Evolutionary conservation across 75 land plant genomes (phyloP).

Genomic region (Gnetum montanum): DNA sequence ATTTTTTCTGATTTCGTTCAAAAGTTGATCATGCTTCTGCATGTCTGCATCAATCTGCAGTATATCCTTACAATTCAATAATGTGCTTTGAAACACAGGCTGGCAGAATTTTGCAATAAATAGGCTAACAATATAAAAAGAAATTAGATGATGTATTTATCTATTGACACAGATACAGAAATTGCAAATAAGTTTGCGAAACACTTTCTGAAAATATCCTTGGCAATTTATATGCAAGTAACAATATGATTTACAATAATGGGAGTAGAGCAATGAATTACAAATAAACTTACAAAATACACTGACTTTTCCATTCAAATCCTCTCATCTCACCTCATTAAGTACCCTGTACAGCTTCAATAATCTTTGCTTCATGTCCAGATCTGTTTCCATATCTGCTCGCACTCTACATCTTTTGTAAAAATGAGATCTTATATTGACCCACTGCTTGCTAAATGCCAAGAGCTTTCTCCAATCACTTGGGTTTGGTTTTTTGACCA

Average conservation of each 20-base stretch:
- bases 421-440: slow-evolving; percentile 57
- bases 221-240: background rate
- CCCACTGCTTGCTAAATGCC: slow-evolving; percentile 81
- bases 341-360: slow-evolving; percentile 39
- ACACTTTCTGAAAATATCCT: background rate
- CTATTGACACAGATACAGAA: too few relatives aligned
- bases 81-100: too few relatives aligned
- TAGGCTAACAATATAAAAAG: background rate
- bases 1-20: slow-evolving; percentile 33
- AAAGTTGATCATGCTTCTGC: slow-evolving; percentile 79
- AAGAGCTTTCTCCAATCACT: slow-evolving; percentile 82
- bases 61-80: background rate
- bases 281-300: background rate
- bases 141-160: background rate
- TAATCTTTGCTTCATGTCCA: slow-evolving; percentile 41
- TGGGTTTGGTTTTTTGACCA: slow-evolving; percentile 61
- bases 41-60: slow-evolving; percentile 86
- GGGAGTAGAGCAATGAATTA: background rate
- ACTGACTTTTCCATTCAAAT: background rate
- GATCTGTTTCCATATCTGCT: slow-evolving; percentile 49
- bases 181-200: too few relatives aligned
- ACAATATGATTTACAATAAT: background rate
- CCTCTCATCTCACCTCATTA: slow-evolving; percentile 51
- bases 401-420: slow-evolving; percentile 44
- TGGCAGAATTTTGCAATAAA: too few relatives aligned